Evolutionary conservation across 2,329 filamentous ascomycete genomes (phyloP).

Genomic region (Eutypa lata): DNA sequence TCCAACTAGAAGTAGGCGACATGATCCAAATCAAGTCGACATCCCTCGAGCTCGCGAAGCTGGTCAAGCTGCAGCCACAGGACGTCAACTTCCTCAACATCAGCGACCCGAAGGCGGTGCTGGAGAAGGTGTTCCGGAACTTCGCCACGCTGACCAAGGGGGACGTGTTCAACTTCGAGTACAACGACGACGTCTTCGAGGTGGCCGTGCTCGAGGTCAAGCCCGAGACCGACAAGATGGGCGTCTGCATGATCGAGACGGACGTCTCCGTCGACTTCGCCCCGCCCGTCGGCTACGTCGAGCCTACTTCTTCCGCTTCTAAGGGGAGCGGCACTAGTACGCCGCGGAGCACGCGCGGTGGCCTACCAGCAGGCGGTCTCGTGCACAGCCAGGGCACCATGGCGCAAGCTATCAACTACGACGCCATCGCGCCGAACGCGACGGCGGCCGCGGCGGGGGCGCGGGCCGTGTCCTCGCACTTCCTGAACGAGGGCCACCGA

Average conservation of each 20-base stretch:
- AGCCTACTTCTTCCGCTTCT: conserved; percentile 72
- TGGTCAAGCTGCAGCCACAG: conserved; percentile 97
- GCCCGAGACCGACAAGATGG: conserved; percentile 76
- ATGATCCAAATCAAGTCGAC: conserved; percentile 94
- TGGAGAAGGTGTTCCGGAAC: conserved; percentile 94
- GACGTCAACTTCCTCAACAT: conserved; percentile 93
- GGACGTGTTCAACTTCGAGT: conserved; percentile 93
- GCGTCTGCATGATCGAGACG: conserved; percentile 92
- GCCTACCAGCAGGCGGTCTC: conserved; percentile 67
- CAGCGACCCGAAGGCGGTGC: conserved; percentile 92
- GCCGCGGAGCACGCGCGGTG: conserved; percentile 64
- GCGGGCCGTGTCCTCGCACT: conserved; percentile 61
- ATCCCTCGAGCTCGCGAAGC: conserved; percentile 81
- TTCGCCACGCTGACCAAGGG: conserved; percentile 92
- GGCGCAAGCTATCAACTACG: conserved; percentile 98
- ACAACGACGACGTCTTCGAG: conserved; percentile 92
- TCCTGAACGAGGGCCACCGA: conserved; percentile 75
- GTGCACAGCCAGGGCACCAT: conserved; percentile 87
- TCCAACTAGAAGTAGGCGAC: conserved; percentile 86
- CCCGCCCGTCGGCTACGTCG: conserved; percentile 88
- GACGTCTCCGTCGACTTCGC: conserved; percentile 97
- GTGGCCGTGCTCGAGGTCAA: conserved; percentile 94
- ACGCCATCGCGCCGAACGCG: conserved; percentile 78
- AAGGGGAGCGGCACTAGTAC: conserved; percentile 80
- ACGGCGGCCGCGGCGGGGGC: conserved; percentile 56